Evolutionary conservation across 2,329 filamentous ascomycete species (phyloP).

Genomic region (Talaromyces sp.): DNA sequence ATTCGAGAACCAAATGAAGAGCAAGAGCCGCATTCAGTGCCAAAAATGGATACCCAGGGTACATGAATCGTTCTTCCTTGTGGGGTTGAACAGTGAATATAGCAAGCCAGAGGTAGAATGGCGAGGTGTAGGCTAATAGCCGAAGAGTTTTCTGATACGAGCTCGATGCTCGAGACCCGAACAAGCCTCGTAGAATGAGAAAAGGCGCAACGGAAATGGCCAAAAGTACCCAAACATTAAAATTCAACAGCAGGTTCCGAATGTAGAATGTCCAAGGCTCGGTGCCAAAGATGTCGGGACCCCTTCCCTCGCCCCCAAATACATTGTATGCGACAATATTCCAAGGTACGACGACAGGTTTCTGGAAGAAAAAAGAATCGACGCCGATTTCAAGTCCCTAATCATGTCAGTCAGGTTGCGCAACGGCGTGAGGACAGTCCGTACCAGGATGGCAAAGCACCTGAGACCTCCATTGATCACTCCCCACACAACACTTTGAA

Average conservation of each 20-base stretch:
- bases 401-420: conserved; percentile 19
- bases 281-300: conserved; percentile 88
- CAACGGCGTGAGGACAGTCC: conserved; percentile 23
- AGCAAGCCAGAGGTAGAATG: conserved; percentile 89
- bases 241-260: conserved; percentile 85
- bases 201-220: conserved; percentile 71
- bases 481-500: conserved; percentile 56
- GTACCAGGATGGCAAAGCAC: conserved; percentile 64
- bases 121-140: conserved; percentile 69
- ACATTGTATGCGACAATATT: conserved; percentile 97
- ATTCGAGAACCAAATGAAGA: conserved; percentile 71
- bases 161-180: conserved; percentile 52
- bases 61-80: conserved; percentile 99
- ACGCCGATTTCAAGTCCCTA: conserved; percentile 64
- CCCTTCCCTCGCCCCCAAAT: conserved; percentile 69
- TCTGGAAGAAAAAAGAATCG: conserved; percentile 82
- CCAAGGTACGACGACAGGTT: conserved; percentile 70
- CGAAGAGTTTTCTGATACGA: conserved; percentile 67
- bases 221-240: conserved; percentile 88
- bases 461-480: conserved; percentile 63
- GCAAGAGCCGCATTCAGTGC: conserved; percentile 82
- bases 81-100: conserved; percentile 92
- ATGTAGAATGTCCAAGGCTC: conserved; percentile 98
- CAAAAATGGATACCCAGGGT: conserved; percentile 86
- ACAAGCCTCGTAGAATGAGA: conserved; percentile 65